Evolutionary conservation across 2,329 filamentous ascomycete genomes (phyloP), one percentile per base, ranked within the genome.

Genomic region (Trichoderma sp.): DNA sequence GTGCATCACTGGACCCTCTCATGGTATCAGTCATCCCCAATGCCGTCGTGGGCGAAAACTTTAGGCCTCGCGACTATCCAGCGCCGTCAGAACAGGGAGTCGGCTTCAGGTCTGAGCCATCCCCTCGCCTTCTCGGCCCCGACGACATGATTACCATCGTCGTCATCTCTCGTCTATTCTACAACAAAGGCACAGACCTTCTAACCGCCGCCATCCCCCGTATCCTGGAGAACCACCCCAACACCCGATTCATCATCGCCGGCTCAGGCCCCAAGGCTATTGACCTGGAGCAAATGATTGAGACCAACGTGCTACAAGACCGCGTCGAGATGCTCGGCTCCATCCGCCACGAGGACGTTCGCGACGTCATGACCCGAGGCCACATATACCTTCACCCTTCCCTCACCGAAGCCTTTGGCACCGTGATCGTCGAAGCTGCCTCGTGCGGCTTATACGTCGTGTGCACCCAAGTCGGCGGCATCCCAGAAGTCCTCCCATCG

Each of bases 1-100:
- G 96, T 78, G 96, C 96, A 4, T 97, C 95, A 0, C 88, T 99
- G 2, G 97, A 99, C 78, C 97, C 96, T 2, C 85, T 97, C 28
- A 98, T 98, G 91, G 96, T 99, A 26, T 98, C 95, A 0, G 96
- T 97, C 47, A 98, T 99, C 72, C 96, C 96, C 15, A 99, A 99
- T 76, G 96, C 96, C 11, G 93, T 99, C 2, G 97, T 99, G 1
- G 95, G 97, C 12, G 95, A 97, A 78, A 97, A 98, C 82, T 99
- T 99, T 79, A 90, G 91, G 66, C 96, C 95, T 0, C 75, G 86
- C 79, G 77, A 83, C 78, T 76, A 80, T 81, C 73, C 84, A 79
- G 74, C 82, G 71, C 73, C 79, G 34, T 75, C 80, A 51, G 75
- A 78, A 73, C 73, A 75, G 7, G 74, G 75, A 43, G 57, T 12